phyloP scores from a whole-genome alignment of 2,329 filamentous ascomycete species.

The Botrytis squamosa region DNA sequence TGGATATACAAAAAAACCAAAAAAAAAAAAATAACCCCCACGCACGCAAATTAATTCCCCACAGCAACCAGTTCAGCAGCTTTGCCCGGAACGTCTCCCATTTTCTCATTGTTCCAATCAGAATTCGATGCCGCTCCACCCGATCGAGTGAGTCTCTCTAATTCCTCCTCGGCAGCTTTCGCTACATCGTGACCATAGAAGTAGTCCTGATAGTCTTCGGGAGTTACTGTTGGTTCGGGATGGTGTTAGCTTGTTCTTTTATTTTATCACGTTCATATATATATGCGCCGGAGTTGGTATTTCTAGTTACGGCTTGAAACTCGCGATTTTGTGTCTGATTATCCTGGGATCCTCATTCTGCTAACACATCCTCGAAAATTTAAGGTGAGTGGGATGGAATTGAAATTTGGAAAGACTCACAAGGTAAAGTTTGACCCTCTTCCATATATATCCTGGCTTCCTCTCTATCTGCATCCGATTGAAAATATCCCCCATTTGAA shows the following conservation, averaged over 20 bases:
- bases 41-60: not conserved
- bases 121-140: not conserved
- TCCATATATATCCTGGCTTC: not conserved
- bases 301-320: too few species aligned
- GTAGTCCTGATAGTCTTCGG: not conserved
- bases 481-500: not conserved
- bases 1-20: too few species aligned
- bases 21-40: too few species aligned
- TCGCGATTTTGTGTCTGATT: not conserved
- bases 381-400: not conserved
- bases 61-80: not conserved
- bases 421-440: not conserved
- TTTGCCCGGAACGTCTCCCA: fast-evolving
- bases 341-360: not conserved
- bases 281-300: too few species aligned
- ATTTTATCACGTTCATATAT: not conserved
- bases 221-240: not conserved
- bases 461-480: not conserved
- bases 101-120: not conserved
- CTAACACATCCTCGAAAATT: too few species aligned
- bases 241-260: not conserved
- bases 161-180: not conserved
- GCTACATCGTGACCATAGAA: conserved; percentile 12
- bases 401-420: not conserved
- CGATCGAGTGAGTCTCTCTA: not conserved